phyloP scores from a whole-genome alignment of 805 yeast genomes.

The Cyberlindnera euphorbiae region DNA sequence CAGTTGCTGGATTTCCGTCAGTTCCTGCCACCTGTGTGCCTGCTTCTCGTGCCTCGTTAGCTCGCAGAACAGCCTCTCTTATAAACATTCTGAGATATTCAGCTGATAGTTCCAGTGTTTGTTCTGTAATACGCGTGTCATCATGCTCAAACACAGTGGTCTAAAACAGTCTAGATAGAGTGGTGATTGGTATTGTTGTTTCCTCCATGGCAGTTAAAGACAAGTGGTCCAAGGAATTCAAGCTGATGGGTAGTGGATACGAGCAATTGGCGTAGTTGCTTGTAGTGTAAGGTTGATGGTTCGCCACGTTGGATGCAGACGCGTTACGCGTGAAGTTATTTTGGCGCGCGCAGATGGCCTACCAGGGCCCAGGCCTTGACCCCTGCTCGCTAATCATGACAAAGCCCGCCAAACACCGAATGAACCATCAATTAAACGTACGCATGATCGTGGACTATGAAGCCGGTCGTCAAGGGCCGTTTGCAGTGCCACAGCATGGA shows the following conservation, averaged over 20 bases:
- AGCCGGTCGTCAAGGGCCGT: too few species aligned
- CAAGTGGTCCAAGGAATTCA: too few species aligned
- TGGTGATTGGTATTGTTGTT: slow-evolving; percentile 24
- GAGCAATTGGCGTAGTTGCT: background rate
- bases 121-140: slow-evolving; percentile 43
- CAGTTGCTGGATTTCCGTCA: slow-evolving; percentile 19
- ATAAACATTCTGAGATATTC: slow-evolving; percentile 55
- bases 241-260: too few species aligned
- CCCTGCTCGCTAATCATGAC: too few species aligned
- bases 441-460: too few species aligned
- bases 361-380: too few species aligned
- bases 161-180: slow-evolving; percentile 49
- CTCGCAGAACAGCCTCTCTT: slow-evolving; percentile 52
- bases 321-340: background rate
- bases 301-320: too few species aligned
- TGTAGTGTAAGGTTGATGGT: too few species aligned
- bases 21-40: slow-evolving; percentile 5
- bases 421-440: too few species aligned
- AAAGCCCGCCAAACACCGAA: too few species aligned
- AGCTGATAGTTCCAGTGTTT: slow-evolving; percentile 44
- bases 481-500: too few species aligned
- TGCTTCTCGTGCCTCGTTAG: slow-evolving; percentile 46
- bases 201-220: slow-evolving; percentile 15
- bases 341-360: background rate
- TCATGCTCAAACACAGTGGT: slow-evolving; percentile 43